Evolutionary conservation across 805 yeast species (phyloP).

Genomic region (Wickerhamiella australiensis): DNA sequence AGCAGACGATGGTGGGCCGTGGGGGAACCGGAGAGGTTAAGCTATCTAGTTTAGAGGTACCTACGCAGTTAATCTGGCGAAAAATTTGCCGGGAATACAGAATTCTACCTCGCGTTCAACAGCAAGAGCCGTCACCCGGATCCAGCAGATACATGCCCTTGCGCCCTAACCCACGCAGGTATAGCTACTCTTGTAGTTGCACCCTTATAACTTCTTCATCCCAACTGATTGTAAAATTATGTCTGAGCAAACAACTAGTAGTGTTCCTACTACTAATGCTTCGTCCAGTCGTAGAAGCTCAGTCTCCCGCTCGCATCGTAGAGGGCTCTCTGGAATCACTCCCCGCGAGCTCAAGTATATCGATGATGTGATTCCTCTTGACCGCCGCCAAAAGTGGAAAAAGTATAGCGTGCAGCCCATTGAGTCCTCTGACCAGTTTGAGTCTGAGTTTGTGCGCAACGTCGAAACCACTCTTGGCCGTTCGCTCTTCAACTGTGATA

Average conservation of each 20-base stretch:
- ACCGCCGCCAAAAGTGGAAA: conserved; percentile 67
- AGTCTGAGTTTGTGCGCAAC: conserved; percentile 60
- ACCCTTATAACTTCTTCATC: not conserved
- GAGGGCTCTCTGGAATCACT: conserved; percentile 82
- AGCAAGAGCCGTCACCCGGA: too few relatives aligned
- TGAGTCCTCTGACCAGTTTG: conserved; percentile 43
- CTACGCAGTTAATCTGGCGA: too few relatives aligned
- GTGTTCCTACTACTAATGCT: not conserved
- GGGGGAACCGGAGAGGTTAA: too few relatives aligned
- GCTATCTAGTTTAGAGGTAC: too few relatives aligned
- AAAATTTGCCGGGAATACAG: too few relatives aligned
- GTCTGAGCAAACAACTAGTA: not conserved
- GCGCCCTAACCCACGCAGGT: conserved; percentile 12
- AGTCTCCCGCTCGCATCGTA: conserved; percentile 23
- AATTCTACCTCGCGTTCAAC: not conserved
- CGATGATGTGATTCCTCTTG: conserved; percentile 69
- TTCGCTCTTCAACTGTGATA: conserved; percentile 82
- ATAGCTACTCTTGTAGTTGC: not conserved
- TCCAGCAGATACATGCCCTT: too few relatives aligned
- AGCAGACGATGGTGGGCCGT: not conserved
- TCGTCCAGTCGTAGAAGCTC: conserved; percentile 6
- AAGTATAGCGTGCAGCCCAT: conserved; percentile 49
- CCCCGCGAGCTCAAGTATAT: conserved; percentile 78
- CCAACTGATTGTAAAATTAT: not conserved
- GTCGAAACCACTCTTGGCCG: conserved; percentile 89